phyloP scores from a whole-genome alignment of 805 yeast genomes.

The Wickerhamiella spandovensis region DNA sequence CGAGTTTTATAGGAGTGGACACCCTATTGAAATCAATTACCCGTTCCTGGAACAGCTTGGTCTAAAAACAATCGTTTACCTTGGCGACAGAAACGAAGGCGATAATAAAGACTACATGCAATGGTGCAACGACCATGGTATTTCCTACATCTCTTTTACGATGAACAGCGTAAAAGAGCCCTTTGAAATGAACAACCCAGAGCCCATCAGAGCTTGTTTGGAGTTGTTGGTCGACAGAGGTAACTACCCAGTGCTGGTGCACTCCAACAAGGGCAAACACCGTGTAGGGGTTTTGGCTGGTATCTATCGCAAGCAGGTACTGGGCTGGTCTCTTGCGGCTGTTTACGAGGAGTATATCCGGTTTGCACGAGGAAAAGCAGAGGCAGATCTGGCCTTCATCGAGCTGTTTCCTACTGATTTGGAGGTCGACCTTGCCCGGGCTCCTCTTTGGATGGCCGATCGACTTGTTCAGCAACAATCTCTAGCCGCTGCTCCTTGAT shows the following conservation, averaged over 20 bases:
- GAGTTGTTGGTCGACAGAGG: conserved; percentile 28
- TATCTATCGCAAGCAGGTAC: conserved; percentile 66
- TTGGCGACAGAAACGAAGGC: conserved; percentile 41
- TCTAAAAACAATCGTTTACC: conserved; percentile 57
- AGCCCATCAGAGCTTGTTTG: conserved; percentile 35
- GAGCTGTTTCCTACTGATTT: conserved; percentile 65
- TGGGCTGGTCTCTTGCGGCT: conserved; percentile 89
- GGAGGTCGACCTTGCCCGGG: conserved; percentile 31
- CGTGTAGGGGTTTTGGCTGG: conserved; percentile 92
- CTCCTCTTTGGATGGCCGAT: conserved; percentile 50
- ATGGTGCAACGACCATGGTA: conserved; percentile 47
- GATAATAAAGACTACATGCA: conserved; percentile 50
- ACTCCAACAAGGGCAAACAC: conserved; percentile 96
- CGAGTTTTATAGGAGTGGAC: conserved; percentile 80
- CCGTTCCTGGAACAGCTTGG: conserved; percentile 60
- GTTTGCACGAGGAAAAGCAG: conserved; percentile 89
- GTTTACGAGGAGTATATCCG: conserved; percentile 87
- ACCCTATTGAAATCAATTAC: conserved; percentile 78
- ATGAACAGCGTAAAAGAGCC: conserved; percentile 71
- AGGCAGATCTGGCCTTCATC: conserved; percentile 67
- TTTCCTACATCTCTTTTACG: conserved; percentile 43
- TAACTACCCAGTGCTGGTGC: conserved; percentile 79
- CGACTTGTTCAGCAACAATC: not conserved
- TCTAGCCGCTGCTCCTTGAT: conserved; percentile 5
- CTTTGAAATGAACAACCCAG: conserved; percentile 44